Conservation (phyloP, 2,329 filamentous ascomycete species). For the Arthrobotrys megalospora region DNA sequence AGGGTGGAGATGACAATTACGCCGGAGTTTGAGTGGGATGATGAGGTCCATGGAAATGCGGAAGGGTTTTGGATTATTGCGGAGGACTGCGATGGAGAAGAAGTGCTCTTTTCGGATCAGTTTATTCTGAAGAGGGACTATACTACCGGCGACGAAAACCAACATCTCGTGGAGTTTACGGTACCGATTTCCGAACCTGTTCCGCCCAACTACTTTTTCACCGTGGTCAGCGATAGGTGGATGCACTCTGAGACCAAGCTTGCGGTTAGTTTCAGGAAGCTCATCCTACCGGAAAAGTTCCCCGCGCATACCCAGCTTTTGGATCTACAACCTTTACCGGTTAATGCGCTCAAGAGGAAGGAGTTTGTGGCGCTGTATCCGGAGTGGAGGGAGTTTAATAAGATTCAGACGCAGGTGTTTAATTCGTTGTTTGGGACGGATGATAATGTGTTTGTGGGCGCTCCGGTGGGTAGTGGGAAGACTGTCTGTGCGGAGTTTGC, state of each 20-base stretch:
- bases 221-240: conserved; percentile 94
- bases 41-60: conserved; percentile 84
- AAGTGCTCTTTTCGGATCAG: conserved; percentile 93
- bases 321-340: conserved; percentile 90
- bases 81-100: conserved; percentile 96
- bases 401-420: conserved; percentile 97
- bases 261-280: conserved; percentile 92
- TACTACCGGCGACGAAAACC: conserved; percentile 85
- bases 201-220: conserved; percentile 99
- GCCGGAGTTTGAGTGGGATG: conserved; percentile 97
- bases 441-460: conserved; percentile 92
- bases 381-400: conserved; percentile 91
- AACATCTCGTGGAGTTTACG: conserved; percentile 95
- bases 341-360: conserved; percentile 87
- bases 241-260: conserved; percentile 97
- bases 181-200: conserved; percentile 97
- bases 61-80: conserved; percentile 98
- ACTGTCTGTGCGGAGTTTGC: conserved; percentile 97
- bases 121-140: conserved; percentile 94
- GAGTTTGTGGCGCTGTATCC: conserved; percentile 87
- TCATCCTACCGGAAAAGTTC: conserved; percentile 95
- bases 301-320: conserved; percentile 92
- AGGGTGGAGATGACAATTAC: conserved; percentile 90
- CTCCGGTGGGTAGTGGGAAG: conserved; percentile 95
- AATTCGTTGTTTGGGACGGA: conserved; percentile 92